Evolutionary conservation across 2,329 filamentous ascomycete genomes (phyloP).

Genomic region (Stagonosporopsis chrysanthemi): DNA sequence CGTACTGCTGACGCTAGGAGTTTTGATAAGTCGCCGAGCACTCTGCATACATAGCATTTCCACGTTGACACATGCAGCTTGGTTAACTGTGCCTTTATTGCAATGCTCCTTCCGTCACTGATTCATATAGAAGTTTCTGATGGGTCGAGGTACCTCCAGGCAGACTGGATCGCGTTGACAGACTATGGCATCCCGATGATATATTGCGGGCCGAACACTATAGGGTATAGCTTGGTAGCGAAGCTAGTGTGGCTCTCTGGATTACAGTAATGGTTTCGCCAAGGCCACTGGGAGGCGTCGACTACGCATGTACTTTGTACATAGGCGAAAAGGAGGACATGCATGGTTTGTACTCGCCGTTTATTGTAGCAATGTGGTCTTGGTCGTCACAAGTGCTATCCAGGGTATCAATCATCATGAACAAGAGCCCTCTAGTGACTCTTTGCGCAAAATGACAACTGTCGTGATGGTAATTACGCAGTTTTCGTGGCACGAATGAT

Average conservation of each 20-base stretch:
- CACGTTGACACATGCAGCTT: too few relatives aligned
- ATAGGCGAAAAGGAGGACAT: background rate
- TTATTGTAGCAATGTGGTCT: background rate
- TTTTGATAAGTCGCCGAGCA: background rate
- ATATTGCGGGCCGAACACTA: background rate
- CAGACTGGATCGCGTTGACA: too few relatives aligned
- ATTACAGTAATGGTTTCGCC: background rate
- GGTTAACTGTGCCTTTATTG: background rate
- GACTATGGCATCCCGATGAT: background rate
- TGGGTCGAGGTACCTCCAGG: background rate
- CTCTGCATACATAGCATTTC: background rate
- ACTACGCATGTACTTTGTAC: background rate
- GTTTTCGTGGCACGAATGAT: background rate
- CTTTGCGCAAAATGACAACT: too few relatives aligned
- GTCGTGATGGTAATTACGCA: too few relatives aligned
- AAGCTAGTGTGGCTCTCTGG: background rate
- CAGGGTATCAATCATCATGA: background rate
- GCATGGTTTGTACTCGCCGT: background rate
- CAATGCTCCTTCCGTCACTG: background rate
- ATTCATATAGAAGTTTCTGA: background rate
- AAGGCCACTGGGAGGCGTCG: background rate
- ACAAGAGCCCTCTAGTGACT: background rate
- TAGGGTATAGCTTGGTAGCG: background rate
- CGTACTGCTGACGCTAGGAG: background rate
- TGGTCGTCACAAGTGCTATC: background rate